Evolutionary conservation across 78 protist species (phyloP), one percentile per base, ranked within the genome.

Genomic region (Dictyostelium intermedium): DNA sequence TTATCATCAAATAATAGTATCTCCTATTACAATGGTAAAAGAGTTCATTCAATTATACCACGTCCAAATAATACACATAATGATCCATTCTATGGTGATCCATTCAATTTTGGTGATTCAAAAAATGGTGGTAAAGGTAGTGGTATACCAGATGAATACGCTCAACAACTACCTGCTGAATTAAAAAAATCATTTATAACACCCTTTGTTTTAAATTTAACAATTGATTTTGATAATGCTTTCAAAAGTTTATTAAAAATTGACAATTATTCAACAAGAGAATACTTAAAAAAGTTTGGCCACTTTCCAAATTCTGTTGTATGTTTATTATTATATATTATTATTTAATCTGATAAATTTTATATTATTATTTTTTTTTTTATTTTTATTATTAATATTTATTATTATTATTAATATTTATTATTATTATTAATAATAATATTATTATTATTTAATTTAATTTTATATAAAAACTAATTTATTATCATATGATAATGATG

Each of bases 201-300:
- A 14, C 10, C 11, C 32, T 84, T 84, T 77, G 18, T 47, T 43
- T 3, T 47, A 6, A 18, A 39, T 9, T 50, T 84, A 39, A 14
- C 25, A 13, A 47, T 14, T 13, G 32, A 84, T 56, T 84, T 84
- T 72, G 91, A 69, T 76, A 35, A 41, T 14, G 91, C 72, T 20
- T 72, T 53, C 14, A 32, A 84, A 50, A 9, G n/a, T 2, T 27
- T 84, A 5, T 41, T 84, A 47, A 23, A 84, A 37, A 11, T 9
- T 20, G 91, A 84, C 32, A 18, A 23, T 23, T 32, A 73, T 50
- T 73, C 83, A 18, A 34, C 34, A 20, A 74, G 91, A 66, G 27
- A n/a, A 7, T 84, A 84, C 53, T 23, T 84, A 41, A 47, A 37
- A 13, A 13, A 9, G 1, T 23, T n/a, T n/a, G 66, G n/a, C 23